Conservation (phyloP, 495 filamentous ascomycete genomes). For the Penicillium lividum region DNA sequence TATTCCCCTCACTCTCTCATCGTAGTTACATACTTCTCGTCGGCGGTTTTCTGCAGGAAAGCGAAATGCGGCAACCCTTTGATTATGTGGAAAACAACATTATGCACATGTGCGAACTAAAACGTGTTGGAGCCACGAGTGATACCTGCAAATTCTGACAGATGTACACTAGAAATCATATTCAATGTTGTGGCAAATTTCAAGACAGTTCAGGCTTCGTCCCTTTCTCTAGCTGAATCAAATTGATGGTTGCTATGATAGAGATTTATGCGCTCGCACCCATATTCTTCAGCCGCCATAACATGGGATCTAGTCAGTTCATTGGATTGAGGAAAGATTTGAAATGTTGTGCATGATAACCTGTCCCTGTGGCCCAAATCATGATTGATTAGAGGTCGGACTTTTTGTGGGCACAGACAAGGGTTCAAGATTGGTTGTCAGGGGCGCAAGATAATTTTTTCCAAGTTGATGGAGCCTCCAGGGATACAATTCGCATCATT, state of each 20-base stretch:
- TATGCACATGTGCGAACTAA: neutral
- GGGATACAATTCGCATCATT: too few species aligned
- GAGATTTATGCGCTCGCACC: neutral
- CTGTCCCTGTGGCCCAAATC: neutral
- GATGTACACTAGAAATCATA: too few species aligned
- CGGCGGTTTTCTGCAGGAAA: neutral
- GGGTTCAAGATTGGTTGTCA: too few species aligned
- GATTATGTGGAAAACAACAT: neutral
- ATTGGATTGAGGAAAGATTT: neutral
- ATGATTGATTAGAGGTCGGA: neutral
- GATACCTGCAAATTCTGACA: too few species aligned
- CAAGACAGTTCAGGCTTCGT: too few species aligned
- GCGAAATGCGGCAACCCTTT: neutral
- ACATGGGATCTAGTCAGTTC: neutral
- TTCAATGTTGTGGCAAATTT: too few species aligned
- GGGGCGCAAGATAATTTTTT: too few species aligned
- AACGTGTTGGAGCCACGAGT: neutral
- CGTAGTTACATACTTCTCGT: neutral
- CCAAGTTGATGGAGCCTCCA: too few species aligned
- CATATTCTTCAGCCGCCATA: neutral
- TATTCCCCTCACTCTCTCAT: neutral
- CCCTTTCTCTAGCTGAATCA: too few species aligned
- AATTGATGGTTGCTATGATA: neutral
- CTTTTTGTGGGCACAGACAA: neutral
- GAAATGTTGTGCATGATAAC: neutral